phyloP scores from a whole-genome alignment of 192 early-diverging fungal genomes.

The Entophlyctis luteolus region DNA sequence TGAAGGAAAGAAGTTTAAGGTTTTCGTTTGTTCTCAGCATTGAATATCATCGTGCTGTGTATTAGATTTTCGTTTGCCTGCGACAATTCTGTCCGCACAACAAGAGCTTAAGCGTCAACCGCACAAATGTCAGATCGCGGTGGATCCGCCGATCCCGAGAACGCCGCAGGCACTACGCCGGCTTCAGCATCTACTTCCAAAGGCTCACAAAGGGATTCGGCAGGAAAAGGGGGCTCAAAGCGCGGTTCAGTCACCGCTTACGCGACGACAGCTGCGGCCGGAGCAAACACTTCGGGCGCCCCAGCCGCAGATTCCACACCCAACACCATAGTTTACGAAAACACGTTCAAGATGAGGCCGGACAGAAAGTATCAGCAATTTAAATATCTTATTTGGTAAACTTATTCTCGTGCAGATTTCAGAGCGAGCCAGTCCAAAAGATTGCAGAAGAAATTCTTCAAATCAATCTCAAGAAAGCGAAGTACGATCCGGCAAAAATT shows the following conservation, averaged over 20 bases:
- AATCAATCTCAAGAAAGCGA: slow-evolving; percentile 44
- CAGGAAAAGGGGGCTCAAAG: slow-evolving; percentile 24
- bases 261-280: background rate
- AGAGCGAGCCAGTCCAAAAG: slow-evolving; percentile 24
- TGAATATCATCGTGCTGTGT: too few relatives aligned
- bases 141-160: background rate
- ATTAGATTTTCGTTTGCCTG: too few relatives aligned
- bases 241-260: slow-evolving; percentile 23
- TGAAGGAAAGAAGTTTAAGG: too few relatives aligned
- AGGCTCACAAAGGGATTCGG: slow-evolving; percentile 26
- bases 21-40: too few relatives aligned
- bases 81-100: too few relatives aligned
- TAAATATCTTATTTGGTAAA: background rate
- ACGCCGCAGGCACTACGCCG: too few relatives aligned
- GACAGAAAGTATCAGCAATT: slow-evolving; percentile 42
- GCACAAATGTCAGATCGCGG: background rate
- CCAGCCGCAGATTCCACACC: background rate
- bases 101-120: too few relatives aligned
- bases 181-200: slow-evolving; percentile 29
- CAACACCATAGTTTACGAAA: slow-evolving; percentile 54
- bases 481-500: slow-evolving; percentile 53
- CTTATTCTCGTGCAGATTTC: slow-evolving; percentile 33
- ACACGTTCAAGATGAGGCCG: slow-evolving; percentile 57
- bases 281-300: background rate
- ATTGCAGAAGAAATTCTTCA: slow-evolving; percentile 43